A percentile compares a stretch with the other conserved stretches of the same genome.
Evolutionary conservation across 108 stramenopile genomes (phyloP).

Genomic region (Fistulifera solaris): DNA sequence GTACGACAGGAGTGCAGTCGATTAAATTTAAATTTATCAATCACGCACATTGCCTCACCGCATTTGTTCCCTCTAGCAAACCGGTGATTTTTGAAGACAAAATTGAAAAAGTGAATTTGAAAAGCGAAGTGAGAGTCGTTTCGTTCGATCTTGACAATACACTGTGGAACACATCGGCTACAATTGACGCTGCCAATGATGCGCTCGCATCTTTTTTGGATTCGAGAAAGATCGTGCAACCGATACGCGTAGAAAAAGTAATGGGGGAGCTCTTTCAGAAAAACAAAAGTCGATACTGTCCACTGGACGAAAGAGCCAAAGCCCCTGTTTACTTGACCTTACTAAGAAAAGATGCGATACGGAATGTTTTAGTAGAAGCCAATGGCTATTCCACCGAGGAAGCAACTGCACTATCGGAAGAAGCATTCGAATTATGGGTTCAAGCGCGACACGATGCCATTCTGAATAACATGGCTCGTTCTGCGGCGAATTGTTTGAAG

Average conservation of each 20-base stretch:
- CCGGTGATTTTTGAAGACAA: background rate
- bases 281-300: conserved; percentile 27
- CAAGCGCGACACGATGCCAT: conserved; percentile 61
- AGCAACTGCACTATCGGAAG: conserved; percentile 28
- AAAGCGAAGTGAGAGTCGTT: conserved; percentile 37
- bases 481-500: conserved; percentile 30
- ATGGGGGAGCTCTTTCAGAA: conserved; percentile 61
- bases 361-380: conserved; percentile 19
- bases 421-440: conserved; percentile 56
- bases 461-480: conserved; percentile 34
- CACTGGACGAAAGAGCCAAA: conserved; percentile 19
- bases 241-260: conserved; percentile 42
- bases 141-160: conserved; percentile 86
- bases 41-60: background rate
- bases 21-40: no score
- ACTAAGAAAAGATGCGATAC: conserved; percentile 71
- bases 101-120: background rate
- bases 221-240: conserved; percentile 23
- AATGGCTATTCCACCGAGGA: conserved; percentile 26
- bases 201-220: conserved; percentile 42
- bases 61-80: background rate
- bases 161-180: conserved; percentile 63
- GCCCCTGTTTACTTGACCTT: conserved; percentile 56
- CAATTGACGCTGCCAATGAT: conserved; percentile 68
- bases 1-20: background rate